Conservation (phyloP, 2,329 filamentous ascomycete genomes). For the Fusarium concolor region DNA sequence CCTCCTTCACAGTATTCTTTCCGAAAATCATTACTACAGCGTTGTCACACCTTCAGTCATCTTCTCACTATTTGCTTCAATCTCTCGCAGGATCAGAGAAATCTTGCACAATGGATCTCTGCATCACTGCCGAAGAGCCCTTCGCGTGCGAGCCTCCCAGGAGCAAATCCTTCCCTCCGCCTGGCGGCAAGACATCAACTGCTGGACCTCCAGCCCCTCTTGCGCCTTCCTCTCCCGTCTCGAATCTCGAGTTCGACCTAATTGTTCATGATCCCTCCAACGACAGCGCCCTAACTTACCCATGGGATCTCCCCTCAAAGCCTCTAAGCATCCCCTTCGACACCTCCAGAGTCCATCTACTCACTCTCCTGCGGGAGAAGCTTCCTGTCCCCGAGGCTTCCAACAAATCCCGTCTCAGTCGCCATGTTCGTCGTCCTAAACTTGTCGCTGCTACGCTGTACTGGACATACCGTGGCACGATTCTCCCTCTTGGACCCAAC, state of each 20-base stretch:
- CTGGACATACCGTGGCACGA: constrained; percentile 42
- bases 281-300: constrained; percentile 43
- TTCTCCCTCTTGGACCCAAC: constrained; percentile 38
- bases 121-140: constrained; percentile 45
- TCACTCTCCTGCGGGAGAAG: constrained; percentile 38
- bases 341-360: constrained; percentile 43
- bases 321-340: constrained; percentile 32
- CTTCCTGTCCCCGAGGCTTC: constrained; percentile 25
- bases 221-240: background rate
- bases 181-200: constrained; percentile 12
- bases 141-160: constrained; percentile 36
- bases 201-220: background rate
- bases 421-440: constrained; percentile 31
- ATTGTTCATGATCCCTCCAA: constrained; percentile 38
- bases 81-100: background rate
- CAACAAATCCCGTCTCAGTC: constrained; percentile 4
- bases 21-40: background rate
- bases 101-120: constrained; percentile 38
- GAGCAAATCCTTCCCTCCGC: constrained; percentile 36
- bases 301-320: constrained; percentile 40
- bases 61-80: constrained; percentile 2
- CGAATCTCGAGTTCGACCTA: constrained; percentile 42
- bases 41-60: background rate
- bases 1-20: background rate
- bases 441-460: constrained; percentile 39